phyloP scores from a whole-genome alignment of 1,139 yeast genomes.

The Yamadazyma sp. region DNA sequence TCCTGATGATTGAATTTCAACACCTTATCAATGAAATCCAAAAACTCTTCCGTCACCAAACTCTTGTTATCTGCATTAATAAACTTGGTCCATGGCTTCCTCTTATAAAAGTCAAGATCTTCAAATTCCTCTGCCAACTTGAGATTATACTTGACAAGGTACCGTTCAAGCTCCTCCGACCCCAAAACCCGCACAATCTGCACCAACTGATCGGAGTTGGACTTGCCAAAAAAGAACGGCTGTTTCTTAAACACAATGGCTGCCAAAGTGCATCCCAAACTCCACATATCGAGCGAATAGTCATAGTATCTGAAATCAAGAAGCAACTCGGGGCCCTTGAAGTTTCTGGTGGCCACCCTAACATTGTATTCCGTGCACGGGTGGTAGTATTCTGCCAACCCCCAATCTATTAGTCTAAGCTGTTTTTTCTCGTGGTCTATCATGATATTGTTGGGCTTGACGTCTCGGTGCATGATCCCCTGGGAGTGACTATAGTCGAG shows the following conservation, averaged over 20 bases:
- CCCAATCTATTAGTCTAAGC: conserved; percentile 93
- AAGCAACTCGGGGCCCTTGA: conserved; percentile 92
- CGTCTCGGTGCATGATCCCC: conserved; percentile 98
- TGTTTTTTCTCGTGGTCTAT: conserved; percentile 77
- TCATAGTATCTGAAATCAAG: conserved; percentile 91
- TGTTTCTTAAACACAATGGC: conserved; percentile 92
- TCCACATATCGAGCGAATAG: conserved; percentile 93
- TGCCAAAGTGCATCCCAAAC: conserved; percentile 94
- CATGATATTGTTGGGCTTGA: conserved; percentile 97
- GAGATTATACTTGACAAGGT: conserved; percentile 73
- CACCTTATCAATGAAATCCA: conserved; percentile 63
- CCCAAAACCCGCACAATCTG: conserved; percentile 93
- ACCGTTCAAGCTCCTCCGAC: conserved; percentile 72
- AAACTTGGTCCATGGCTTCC: conserved; percentile 65
- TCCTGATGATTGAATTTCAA: conserved; percentile 70
- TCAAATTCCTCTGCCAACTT: conserved; percentile 77
- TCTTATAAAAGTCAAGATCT: conserved; percentile 71
- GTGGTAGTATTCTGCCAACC: conserved; percentile 94
- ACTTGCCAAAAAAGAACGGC: conserved; percentile 95
- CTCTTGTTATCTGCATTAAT: conserved; percentile 50
- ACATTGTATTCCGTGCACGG: conserved; percentile 92
- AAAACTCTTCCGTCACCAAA: conserved; percentile 54
- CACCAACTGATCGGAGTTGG: conserved; percentile 92
- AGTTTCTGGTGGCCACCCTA: conserved; percentile 93
- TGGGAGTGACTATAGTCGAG: conserved; percentile 90